Conservation (phyloP, 2,329 filamentous ascomycete species). For the Arthrobotrys iridis region DNA sequence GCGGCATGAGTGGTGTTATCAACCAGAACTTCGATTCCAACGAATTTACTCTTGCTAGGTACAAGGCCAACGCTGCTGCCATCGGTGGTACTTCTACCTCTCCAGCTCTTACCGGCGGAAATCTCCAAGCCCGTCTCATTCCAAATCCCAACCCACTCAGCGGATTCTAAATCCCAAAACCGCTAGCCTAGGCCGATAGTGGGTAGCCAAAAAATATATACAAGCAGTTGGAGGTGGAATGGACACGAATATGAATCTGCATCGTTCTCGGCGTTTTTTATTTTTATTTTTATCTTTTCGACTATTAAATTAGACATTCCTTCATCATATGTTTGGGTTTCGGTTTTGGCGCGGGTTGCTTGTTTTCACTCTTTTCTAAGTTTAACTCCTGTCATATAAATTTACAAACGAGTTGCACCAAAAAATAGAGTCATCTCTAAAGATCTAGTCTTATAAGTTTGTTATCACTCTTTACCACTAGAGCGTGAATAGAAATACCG, state of each 20-base stretch:
- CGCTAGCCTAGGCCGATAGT: too few species aligned
- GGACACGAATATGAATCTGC: neutral
- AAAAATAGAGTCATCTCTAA: too few species aligned
- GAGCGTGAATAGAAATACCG: too few species aligned
- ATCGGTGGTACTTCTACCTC: slow-evolving; percentile 12
- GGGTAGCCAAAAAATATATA: too few species aligned
- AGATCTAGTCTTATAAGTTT: too few species aligned
- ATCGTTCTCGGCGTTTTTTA: slow-evolving; percentile 6
- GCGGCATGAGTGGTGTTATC: slow-evolving; percentile 66
- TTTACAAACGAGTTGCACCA: too few species aligned
- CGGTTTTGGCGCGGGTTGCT: too few species aligned
- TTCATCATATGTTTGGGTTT: neutral
- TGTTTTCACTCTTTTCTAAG: neutral
- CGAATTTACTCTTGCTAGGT: slow-evolving; percentile 39
- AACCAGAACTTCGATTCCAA: slow-evolving; percentile 61
- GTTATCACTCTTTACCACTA: too few species aligned
- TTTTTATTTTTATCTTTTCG: neutral
- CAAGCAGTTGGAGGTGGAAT: neutral
- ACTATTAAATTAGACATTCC: slow-evolving; percentile 10
- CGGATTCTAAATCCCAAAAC: slow-evolving; percentile 43
- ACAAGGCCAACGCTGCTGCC: slow-evolving; percentile 15
- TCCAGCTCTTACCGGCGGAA: slow-evolving; percentile 18
- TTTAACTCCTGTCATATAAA: too few species aligned
- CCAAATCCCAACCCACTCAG: slow-evolving; percentile 49
- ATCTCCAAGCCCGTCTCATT: slow-evolving; percentile 14